These are phyloP conservation scores for Cystobasidium onofrii DNA, from an alignment of 768 basidiomycete species.

Conservation along the genomic window DNA sequence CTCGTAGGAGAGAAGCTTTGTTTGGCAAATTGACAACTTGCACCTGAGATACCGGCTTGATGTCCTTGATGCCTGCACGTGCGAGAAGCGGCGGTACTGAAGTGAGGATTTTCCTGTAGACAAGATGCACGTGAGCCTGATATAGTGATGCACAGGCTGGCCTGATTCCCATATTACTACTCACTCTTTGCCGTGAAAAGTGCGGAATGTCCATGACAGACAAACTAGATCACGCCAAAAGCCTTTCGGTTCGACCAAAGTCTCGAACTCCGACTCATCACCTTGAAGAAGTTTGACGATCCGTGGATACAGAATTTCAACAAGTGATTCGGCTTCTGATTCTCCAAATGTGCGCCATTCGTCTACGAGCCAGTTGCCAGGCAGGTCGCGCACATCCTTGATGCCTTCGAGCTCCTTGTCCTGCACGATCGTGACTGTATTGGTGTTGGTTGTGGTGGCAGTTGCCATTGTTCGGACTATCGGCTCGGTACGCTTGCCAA, in stretches of 20 bases:
- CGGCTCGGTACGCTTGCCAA: too few relatives aligned
- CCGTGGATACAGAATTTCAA: background rate
- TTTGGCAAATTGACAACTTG: background rate
- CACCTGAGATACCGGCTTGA: background rate
- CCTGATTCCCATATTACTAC: too few relatives aligned
- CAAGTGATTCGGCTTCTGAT: background rate
- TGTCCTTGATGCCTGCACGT: background rate
- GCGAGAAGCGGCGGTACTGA: background rate
- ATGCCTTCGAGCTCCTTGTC: background rate
- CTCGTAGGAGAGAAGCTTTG: background rate
- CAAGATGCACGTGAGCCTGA: background rate
- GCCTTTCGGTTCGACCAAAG: background rate
- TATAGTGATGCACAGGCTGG: too few relatives aligned
- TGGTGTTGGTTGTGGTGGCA: too few relatives aligned
- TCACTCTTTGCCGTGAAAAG: conserved; percentile 21
- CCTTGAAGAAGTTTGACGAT: background rate
- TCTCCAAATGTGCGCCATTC: background rate
- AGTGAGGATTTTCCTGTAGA: background rate
- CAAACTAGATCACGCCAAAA: conserved; percentile 19
- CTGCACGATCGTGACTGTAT: background rate
- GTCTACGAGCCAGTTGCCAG: background rate
- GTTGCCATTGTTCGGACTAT: too few relatives aligned
- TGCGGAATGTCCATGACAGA: conserved; percentile 21
- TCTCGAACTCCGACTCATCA: background rate
- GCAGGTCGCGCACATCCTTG: background rate